Evolutionary conservation across 805 yeast genomes (phyloP).

Genomic region (Yamadazyma nakazawae): DNA sequence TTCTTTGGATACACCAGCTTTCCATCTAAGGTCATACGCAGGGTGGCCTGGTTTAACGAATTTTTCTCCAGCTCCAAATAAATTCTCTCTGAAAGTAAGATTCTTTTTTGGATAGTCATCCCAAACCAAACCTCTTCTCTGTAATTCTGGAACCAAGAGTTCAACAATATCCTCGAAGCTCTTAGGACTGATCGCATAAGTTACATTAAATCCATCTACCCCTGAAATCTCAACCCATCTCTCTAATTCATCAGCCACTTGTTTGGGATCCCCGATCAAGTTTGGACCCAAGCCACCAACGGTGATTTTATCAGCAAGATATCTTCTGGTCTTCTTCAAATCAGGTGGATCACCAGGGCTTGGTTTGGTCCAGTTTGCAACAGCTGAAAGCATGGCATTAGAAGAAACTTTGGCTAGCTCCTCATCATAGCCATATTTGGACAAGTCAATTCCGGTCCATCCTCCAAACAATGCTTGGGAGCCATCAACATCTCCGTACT

Average conservation of each 20-base stretch:
- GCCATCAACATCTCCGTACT: slow-evolving; percentile 39
- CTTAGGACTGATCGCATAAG: slow-evolving; percentile 35
- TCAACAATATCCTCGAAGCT: slow-evolving; percentile 37
- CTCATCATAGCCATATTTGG: slow-evolving; percentile 29
- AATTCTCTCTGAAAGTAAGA: slow-evolving; percentile 35
- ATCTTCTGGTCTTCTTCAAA: slow-evolving; percentile 21
- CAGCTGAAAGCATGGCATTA: slow-evolving; percentile 29
- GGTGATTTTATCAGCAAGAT: slow-evolving; percentile 26
- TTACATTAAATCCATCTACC: slow-evolving; percentile 43
- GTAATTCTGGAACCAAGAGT: slow-evolving; percentile 34
- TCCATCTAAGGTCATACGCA: slow-evolving; percentile 24
- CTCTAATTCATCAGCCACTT: slow-evolving; percentile 40
- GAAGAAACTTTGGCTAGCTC: slow-evolving; percentile 29
- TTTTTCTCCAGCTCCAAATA: slow-evolving; percentile 24
- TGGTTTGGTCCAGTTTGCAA: slow-evolving; percentile 31
- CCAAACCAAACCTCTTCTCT: slow-evolving; percentile 32
- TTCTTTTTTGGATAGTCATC: slow-evolving; percentile 34
- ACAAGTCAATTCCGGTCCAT: slow-evolving; percentile 42
- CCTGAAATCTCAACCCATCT: slow-evolving; percentile 37
- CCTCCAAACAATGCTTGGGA: slow-evolving; percentile 38
- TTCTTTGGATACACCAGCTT: slow-evolving; percentile 20
- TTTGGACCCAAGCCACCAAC: slow-evolving; percentile 31
- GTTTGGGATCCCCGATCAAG: slow-evolving; percentile 32
- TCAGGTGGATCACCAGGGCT: slow-evolving; percentile 22
- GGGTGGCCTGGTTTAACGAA: slow-evolving; percentile 18